These are phyloP conservation scores for Spergularia bocconei DNA, from an alignment of 148 eudicot species.

Conservation along the genomic window DNA sequence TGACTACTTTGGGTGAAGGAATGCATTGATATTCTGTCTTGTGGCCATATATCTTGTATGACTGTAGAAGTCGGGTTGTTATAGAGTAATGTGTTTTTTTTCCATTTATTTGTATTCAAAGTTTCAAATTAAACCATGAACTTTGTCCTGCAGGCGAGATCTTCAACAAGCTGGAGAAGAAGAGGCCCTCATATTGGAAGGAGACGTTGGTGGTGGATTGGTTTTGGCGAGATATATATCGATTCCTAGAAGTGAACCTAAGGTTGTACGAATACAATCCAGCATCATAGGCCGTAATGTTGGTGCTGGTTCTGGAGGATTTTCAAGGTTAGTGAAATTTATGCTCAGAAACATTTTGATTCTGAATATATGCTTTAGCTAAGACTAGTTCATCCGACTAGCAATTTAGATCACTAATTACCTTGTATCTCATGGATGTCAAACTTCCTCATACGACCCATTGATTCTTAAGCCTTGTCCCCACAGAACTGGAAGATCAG, in stretches of 20 bases:
- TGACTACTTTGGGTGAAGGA: slow-evolving; percentile 5
- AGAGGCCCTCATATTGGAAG: slow-evolving; percentile 75
- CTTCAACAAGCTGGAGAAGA: slow-evolving; percentile 89
- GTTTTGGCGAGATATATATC: slow-evolving; percentile 56
- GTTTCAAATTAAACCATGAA: neutral
- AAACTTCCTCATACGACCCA: neutral
- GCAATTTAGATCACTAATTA: neutral
- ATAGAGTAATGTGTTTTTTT: neutral
- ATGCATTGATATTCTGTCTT: slow-evolving; percentile 4
- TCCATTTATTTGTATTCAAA: neutral
- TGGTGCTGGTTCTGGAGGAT: slow-evolving; percentile 99
- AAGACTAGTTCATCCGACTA: neutral
- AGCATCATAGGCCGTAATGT: slow-evolving; percentile 73
- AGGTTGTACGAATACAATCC: slow-evolving; percentile 57
- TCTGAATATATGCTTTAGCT: neutral
- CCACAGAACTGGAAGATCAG: neutral
- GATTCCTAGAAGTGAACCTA: slow-evolving; percentile 48
- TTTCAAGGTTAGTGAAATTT: slow-evolving; percentile 63
- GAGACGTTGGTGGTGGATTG: slow-evolving; percentile 91
- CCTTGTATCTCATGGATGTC: neutral
- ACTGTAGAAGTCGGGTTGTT: neutral
- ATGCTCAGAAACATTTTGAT: neutral
- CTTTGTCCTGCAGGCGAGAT: slow-evolving; percentile 50
- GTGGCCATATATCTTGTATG: neutral
- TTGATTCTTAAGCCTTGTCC: neutral